phyloP scores from a whole-genome alignment of 176 grass and related monocot genomes.

The Calamus simplicifolius region DNA sequence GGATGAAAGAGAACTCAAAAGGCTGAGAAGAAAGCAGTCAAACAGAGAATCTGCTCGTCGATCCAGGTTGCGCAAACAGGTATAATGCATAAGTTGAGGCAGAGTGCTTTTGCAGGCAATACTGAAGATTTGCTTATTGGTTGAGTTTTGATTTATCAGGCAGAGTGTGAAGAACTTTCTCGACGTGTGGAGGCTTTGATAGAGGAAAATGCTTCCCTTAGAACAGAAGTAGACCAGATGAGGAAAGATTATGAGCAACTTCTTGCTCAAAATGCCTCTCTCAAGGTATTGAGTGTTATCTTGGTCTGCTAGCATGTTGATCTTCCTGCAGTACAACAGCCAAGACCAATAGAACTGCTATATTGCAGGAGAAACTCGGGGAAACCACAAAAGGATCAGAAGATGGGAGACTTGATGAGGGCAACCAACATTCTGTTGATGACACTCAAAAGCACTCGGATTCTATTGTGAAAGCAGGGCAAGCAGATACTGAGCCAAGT shows the following conservation, averaged over 20 bases:
- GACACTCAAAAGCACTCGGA: slow-evolving; percentile 31
- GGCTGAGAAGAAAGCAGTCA: slow-evolving; percentile 95
- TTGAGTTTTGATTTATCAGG: slow-evolving; percentile 37
- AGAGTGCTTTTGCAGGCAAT: too few species aligned
- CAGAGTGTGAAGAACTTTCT: slow-evolving; percentile 93
- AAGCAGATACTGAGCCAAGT: background rate
- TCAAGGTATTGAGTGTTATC: slow-evolving; percentile 46
- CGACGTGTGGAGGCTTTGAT: slow-evolving; percentile 80
- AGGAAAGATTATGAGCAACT: slow-evolving; percentile 87
- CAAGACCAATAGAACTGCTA: background rate
- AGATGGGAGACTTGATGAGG: slow-evolving; percentile 45
- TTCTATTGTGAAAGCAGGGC: slow-evolving; percentile 19
- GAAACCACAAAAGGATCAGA: slow-evolving; percentile 44
- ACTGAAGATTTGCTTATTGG: too few species aligned
- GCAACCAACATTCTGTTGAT: slow-evolving; percentile 39
- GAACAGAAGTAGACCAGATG: slow-evolving; percentile 70
- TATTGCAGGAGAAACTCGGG: slow-evolving; percentile 69
- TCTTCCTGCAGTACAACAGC: too few species aligned
- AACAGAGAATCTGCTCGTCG: slow-evolving; percentile 97
- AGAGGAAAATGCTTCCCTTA: slow-evolving; percentile 91
- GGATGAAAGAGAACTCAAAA: slow-evolving; percentile 95
- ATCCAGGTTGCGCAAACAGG: slow-evolving; percentile 98
- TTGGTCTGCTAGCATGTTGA: too few species aligned
- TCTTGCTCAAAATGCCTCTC: slow-evolving; percentile 62
- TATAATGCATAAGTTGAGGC: slow-evolving; percentile 12